These are phyloP conservation scores for Vanrija pseudolonga DNA, from an alignment of 1,284 basidiomycete genomes.

Conservation along the genomic window DNA sequence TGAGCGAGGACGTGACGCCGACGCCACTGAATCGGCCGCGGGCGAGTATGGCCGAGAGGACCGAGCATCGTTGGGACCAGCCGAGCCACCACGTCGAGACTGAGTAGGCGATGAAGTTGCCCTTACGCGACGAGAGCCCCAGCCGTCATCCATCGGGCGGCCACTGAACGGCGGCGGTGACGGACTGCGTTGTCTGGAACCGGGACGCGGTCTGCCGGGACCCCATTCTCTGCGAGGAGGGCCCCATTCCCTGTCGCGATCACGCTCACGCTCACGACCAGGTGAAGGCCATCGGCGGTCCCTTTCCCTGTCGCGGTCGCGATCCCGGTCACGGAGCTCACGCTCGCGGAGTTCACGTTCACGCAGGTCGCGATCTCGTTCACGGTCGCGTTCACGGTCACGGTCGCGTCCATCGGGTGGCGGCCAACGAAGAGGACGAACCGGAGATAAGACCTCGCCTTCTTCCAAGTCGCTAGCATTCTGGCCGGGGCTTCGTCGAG, in stretches of 20 bases:
- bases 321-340: slow-evolving; percentile 5
- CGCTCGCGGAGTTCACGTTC: slow-evolving; percentile 9
- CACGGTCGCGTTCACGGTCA: slow-evolving; percentile 21
- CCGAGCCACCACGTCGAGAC: slow-evolving; percentile 1
- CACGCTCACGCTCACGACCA: slow-evolving; percentile 8
- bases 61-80: not conserved
- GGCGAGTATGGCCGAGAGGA: too few species aligned
- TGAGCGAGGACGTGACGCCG: not conserved
- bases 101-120: not conserved
- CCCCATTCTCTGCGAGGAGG: slow-evolving; percentile 7
- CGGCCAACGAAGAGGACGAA: slow-evolving; percentile 18
- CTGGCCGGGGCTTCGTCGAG: not conserved
- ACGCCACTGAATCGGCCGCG: too few species aligned
- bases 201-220: slow-evolving; percentile 3
- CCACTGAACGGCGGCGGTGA: slow-evolving; percentile 3
- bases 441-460: slow-evolving; percentile 43
- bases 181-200: slow-evolving; percentile 10
- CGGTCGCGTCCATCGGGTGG: slow-evolving; percentile 5
- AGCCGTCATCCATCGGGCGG: slow-evolving; percentile 4
- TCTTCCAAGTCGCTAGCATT: slow-evolving; percentile 36
- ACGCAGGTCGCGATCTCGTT: slow-evolving; percentile 16
- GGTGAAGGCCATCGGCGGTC: slow-evolving; percentile 3
- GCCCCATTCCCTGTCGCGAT: slow-evolving; percentile 10
- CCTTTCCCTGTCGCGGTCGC: slow-evolving; percentile 9
- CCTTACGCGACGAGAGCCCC: not conserved